Evolutionary conservation across 73 alveolate genomes (phyloP).

Genomic region (Breviolum minutum): DNA sequence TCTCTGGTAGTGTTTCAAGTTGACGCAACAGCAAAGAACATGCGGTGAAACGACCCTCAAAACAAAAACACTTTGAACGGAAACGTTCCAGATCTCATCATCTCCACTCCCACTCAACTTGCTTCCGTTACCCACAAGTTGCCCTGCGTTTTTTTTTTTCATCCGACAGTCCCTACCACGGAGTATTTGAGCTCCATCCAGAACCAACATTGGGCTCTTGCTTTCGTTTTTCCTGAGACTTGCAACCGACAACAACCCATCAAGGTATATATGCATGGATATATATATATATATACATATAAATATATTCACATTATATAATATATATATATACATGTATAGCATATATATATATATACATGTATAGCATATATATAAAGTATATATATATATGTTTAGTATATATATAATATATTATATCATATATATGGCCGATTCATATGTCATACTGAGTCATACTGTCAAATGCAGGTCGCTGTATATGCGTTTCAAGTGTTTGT

Average conservation of each 20-base stretch:
- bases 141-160: neutral
- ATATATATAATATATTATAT: no score
- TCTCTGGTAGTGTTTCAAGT: neutral
- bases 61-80: neutral
- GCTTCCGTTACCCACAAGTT: neutral
- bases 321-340: no score
- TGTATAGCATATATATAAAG: no score
- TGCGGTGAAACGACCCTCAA: neutral
- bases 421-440: neutral
- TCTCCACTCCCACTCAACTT: neutral
- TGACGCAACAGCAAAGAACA: neutral
- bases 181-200: slow-evolving; percentile 35
- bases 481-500: no score
- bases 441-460: neutral
- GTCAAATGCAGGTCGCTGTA: no score
- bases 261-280: neutral
- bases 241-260: neutral
- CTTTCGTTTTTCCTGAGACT: slow-evolving; percentile 37
- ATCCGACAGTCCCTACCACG: slow-evolving; percentile 77
- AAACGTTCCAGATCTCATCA: neutral
- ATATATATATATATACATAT: no score
- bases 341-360: no score
- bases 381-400: neutral
- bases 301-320: no score
- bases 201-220: slow-evolving; percentile 89